Conservation (phyloP, 1,139 yeast genomes). For the Debaryomyces coudertii region DNA sequence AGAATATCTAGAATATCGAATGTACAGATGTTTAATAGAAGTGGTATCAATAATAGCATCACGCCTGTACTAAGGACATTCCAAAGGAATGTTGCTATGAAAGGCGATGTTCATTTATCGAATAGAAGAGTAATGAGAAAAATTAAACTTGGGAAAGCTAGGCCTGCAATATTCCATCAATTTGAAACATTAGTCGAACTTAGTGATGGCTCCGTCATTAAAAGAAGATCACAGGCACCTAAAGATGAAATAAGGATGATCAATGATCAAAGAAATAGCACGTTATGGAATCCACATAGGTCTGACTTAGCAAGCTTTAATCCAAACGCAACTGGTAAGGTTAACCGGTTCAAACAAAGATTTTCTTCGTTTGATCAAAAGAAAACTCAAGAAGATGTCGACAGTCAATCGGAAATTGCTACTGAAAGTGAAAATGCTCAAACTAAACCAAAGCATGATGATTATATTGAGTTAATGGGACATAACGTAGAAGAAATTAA, state of each 20-base stretch:
- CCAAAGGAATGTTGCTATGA: conserved; percentile 32
- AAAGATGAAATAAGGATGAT: conserved; percentile 84
- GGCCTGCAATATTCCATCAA: conserved; percentile 91
- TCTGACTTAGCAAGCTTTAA: conserved; percentile 75
- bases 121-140: conserved; percentile 58
- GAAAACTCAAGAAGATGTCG: conserved; percentile 21
- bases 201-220: conserved; percentile 89
- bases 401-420: conserved; percentile 17
- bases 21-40: conserved; percentile 5
- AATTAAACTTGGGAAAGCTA: conserved; percentile 72
- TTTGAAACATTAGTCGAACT: conserved; percentile 86
- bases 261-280: conserved; percentile 83
- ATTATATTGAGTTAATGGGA: conserved; percentile 63
- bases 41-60: neutral
- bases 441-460: conserved; percentile 46
- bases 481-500: conserved; percentile 63
- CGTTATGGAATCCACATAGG: conserved; percentile 86
- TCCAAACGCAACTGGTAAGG: conserved; percentile 81
- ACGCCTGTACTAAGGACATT: conserved; percentile 17
- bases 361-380: conserved; percentile 55
- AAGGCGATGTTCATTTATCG: conserved; percentile 45
- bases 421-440: conserved; percentile 15
- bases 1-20: neutral
- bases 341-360: conserved; percentile 82
- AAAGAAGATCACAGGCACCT: conserved; percentile 85